A percentile compares a stretch with the other conserved stretches of the same genome.
Conservation (phyloP, 192 early-diverging fungal species). For the Phycomyces blakesleeanus region DNA sequence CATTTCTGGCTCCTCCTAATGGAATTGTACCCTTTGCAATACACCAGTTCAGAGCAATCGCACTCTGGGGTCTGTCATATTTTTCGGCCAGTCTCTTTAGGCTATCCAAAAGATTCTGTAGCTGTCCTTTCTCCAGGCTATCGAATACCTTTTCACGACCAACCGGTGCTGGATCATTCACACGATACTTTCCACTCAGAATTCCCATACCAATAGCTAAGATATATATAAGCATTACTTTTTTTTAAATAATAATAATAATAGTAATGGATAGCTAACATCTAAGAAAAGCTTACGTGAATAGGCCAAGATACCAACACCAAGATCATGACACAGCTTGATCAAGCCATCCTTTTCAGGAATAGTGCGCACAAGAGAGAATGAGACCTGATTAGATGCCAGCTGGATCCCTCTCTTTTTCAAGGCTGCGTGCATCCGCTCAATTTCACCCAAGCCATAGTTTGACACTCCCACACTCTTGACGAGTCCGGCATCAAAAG, state of each 20-base stretch:
- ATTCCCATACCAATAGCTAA: slow-evolving; percentile 24
- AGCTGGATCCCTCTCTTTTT: slow-evolving; percentile 41
- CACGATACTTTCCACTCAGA: slow-evolving; percentile 3
- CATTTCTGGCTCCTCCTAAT: slow-evolving; percentile 42
- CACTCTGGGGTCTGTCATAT: slow-evolving; percentile 6
- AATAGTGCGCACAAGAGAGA: slow-evolving; percentile 53
- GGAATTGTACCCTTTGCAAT: slow-evolving; percentile 48
- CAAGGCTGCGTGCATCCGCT: slow-evolving; percentile 41
- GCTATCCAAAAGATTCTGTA: slow-evolving; percentile 8
- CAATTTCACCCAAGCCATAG: slow-evolving; percentile 37
- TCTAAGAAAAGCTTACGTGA: slow-evolving; percentile 40
- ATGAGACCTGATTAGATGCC: slow-evolving; percentile 46
- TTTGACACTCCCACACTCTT: slow-evolving; percentile 51
- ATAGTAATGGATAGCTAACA: too few relatives aligned
- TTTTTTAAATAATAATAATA: too few relatives aligned
- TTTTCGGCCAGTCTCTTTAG: slow-evolving; percentile 13
- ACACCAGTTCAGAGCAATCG: slow-evolving; percentile 46
- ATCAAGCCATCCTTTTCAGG: slow-evolving; percentile 68
- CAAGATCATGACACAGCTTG: slow-evolving; percentile 66
- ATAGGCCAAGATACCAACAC: slow-evolving; percentile 69
- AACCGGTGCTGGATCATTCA: slow-evolving; percentile 2
- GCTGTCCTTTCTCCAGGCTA: slow-evolving; percentile 1
- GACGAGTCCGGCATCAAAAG: slow-evolving; percentile 40
- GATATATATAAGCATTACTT: not conserved
- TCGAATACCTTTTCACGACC: not conserved